A percentile compares a stretch with the other conserved stretches of the same genome.
phyloP scores from a whole-genome alignment of 192 early-diverging fungal species.

The Pilaira anomala region DNA sequence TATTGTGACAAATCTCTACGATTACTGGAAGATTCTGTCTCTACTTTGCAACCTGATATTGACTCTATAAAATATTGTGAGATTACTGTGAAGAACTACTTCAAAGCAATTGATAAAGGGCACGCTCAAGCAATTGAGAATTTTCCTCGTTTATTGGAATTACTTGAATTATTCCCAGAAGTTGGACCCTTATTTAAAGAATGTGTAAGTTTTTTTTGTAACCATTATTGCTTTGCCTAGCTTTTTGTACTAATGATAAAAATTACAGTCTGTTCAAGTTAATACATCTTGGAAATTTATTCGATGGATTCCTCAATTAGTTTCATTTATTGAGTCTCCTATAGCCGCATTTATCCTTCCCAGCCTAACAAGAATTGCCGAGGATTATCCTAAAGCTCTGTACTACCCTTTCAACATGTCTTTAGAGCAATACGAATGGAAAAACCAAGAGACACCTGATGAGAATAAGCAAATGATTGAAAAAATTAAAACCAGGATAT shows the following conservation, averaged over 20 bases:
- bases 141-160: conserved; percentile 68
- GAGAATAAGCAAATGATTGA: conserved; percentile 33
- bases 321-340: conserved; percentile 63
- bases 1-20: conserved; percentile 55
- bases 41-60: conserved; percentile 3
- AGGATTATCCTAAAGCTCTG: conserved; percentile 60
- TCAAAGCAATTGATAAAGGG: conserved; percentile 55
- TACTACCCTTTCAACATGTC: conserved; percentile 71
- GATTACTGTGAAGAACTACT: conserved; percentile 44
- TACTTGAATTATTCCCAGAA: conserved; percentile 53
- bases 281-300: conserved; percentile 66
- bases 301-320: conserved; percentile 73
- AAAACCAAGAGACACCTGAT: conserved; percentile 27
- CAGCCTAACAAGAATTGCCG: conserved; percentile 48
- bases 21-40: conserved; percentile 19
- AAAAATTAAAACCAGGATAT: conserved; percentile 34
- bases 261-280: not conserved
- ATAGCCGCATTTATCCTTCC: conserved; percentile 50
- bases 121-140: conserved; percentile 53
- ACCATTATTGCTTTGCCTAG: too few relatives aligned
- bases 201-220: conserved; percentile 18
- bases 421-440: conserved; percentile 60
- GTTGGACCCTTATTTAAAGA: conserved; percentile 36
- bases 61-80: conserved; percentile 20
- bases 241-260: too few relatives aligned